Evolutionary conservation across 1,284 basidiomycete species (phyloP), one percentile per base, ranked within the genome.

Genomic region (Sutorius eximius): DNA sequence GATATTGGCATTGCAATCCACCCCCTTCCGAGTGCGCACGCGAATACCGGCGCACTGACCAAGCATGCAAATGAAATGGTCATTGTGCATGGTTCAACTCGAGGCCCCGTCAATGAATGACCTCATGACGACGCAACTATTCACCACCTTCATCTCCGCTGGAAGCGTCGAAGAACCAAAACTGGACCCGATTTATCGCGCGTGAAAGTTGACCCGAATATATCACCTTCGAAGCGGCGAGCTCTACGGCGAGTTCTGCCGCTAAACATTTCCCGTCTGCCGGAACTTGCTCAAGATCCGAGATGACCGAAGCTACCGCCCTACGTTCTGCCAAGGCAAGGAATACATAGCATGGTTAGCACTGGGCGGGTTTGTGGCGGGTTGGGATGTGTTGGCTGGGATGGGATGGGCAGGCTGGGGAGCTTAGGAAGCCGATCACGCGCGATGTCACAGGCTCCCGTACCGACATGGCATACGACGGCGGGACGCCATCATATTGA

Each of bases 71-170:
- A 49, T 3, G 18, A 20, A 5, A 5, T 29, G 32, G 42, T 6
- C 16, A 11, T 18, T 12, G n/a, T 22, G 18, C 30, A 18, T 27
- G 36, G 8, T 5, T 34, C n/a, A 12, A 29, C 22, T 24, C 6
- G 6, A n/a, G 16, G 13, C 9, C 16, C n/a, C 3, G 13, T 27
- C 30, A 30, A 29, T 45, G 32, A 48, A 53, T 16, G 45, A 37
- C 9, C 9, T 55, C 41, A 52, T 2, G 18, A 43, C 12, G 20
- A 27, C 20, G 29, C 29, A 11, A 24, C 11, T 15, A 9, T 29
- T 44, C 30, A 16, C 52, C 30, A 36, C 11, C 30, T 53, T 53
- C 36, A 53, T 52, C 30, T 54, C 51, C 53, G 52, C 33, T 49
- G 24, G 4, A 27, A 27, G 24, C 6, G 24, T 5, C 5, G 3